Evolutionary conservation across 805 yeast genomes (phyloP), one percentile per base, ranked within the genome.

Genomic region (Saccharomyces jurei): DNA sequence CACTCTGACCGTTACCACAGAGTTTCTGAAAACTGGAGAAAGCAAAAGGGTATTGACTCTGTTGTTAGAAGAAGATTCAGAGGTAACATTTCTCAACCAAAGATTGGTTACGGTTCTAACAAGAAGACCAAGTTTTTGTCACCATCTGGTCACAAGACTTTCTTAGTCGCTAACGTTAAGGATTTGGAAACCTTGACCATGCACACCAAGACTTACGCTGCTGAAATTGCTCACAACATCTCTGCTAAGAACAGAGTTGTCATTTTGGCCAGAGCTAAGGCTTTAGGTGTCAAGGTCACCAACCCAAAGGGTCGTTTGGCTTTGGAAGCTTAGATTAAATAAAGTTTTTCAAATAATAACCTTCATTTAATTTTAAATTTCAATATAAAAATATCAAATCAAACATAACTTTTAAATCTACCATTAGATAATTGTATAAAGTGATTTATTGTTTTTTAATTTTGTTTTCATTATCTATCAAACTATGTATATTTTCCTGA

Each of bases 1-100:
- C 99, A 94, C 85, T 90, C 97, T 79, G 99, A 94, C 87, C 89
- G 97, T 82, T 92, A 90, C 82, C 86, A 84, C 85, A 91, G 99
- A 82, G 97, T 94, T 70, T 81, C 89, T 74, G 97, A 89, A 81
- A 86, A 85, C 86, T 95, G 99, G 99, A 94, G 99, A 89, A 92
- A 94, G 83, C 99, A 95, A 82, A 94, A 94, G 89, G 99, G 99
- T 94, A 94, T 94, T 77, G 99, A 94, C 84, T 91, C 98, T 70
- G 84, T 89, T 82, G 97, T 95, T 77, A 94, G 99, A 85, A 92
- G 99, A 85, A 87, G 94, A 84, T 94, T 94, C 96, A 89, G 97
- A 86, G 99, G 99, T 76, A 87, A 92, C 81, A 89, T 94, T 76
- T 83, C 91, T 72, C 96, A 92, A 84, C 99, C 99, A 84, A 91